A percentile compares a stretch with the other conserved stretches of the same genome.
These are phyloP conservation scores for Candida sithepensis DNA, from an alignment of 805 yeast species.

Conservation along the genomic window DNA sequence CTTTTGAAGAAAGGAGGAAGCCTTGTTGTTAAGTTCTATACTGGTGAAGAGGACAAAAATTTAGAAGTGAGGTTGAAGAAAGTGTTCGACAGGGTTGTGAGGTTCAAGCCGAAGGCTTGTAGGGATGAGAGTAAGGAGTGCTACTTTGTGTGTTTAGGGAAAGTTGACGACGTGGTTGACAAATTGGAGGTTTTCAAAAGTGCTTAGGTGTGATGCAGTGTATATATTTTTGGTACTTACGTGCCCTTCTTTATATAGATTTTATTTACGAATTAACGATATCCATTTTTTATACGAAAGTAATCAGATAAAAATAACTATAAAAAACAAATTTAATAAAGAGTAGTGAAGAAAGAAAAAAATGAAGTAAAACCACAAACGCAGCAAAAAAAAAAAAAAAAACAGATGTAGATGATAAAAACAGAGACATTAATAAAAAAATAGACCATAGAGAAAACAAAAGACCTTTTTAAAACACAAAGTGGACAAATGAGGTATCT, in stretches of 20 bases:
- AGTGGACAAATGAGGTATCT: background rate
- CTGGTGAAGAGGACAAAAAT: slow-evolving; percentile 72
- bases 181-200: slow-evolving; percentile 41
- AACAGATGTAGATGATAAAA: too few relatives aligned
- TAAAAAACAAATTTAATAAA: background rate
- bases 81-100: slow-evolving; percentile 59
- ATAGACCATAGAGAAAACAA: background rate
- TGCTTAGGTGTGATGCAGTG: slow-evolving; percentile 9
- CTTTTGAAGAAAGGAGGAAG: slow-evolving; percentile 67
- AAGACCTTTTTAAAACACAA: background rate
- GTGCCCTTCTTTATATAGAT: background rate
- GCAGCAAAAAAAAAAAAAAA: background rate
- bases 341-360: background rate
- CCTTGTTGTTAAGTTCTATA: slow-evolving; percentile 78
- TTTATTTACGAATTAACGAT: background rate
- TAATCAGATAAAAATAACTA: background rate
- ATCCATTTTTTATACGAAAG: background rate
- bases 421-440: too few relatives aligned
- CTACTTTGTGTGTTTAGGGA: slow-evolving; percentile 67
- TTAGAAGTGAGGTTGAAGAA: slow-evolving; percentile 56
- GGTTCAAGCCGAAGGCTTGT: slow-evolving; percentile 80
- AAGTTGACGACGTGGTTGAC: slow-evolving; percentile 38
- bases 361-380: background rate
- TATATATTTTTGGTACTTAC: too few relatives aligned
- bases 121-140: slow-evolving; percentile 77